These are phyloP conservation scores for Leishmania major DNA, from an alignment of 208 protist genomes.

Conservation along the genomic window DNA sequence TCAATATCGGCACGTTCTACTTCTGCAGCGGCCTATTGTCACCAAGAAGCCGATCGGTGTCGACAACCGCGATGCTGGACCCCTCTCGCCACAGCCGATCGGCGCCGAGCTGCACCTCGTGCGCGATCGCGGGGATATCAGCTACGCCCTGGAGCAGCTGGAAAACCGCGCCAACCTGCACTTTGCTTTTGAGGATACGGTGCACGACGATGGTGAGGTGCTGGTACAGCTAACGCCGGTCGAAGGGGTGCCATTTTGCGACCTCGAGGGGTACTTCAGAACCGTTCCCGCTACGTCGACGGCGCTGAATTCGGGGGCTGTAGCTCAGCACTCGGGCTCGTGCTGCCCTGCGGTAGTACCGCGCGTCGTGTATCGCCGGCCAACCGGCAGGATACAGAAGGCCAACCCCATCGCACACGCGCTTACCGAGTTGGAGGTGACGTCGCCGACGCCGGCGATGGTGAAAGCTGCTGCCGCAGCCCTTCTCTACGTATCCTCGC, in stretches of 20 bases:
- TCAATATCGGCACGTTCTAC: slow-evolving; percentile 48
- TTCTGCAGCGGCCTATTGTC: slow-evolving; percentile 52
- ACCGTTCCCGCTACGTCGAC: slow-evolving; percentile 15
- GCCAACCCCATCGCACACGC: slow-evolving; percentile 56
- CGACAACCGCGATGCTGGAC: slow-evolving; percentile 45
- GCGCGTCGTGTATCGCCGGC: slow-evolving; percentile 55
- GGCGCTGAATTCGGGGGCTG: neutral
- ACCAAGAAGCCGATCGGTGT: slow-evolving; percentile 45
- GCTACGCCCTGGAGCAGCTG: slow-evolving; percentile 52
- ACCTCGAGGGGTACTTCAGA: slow-evolving; percentile 61
- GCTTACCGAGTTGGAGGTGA: slow-evolving; percentile 43
- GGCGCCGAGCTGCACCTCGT: slow-evolving; percentile 69
- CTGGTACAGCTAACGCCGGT: slow-evolving; percentile 70
- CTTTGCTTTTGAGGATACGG: slow-evolving; percentile 58
- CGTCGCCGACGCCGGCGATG: slow-evolving; percentile 37
- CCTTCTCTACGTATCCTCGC: slow-evolving; percentile 43
- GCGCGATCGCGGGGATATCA: slow-evolving; percentile 67
- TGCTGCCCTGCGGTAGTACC: slow-evolving; percentile 67
- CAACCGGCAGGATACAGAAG: slow-evolving; percentile 56
- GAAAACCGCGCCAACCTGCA: slow-evolving; percentile 49
- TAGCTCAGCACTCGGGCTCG: slow-evolving; percentile 53
- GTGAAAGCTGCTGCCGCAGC: slow-evolving; percentile 41
- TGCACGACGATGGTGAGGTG: slow-evolving; percentile 81
- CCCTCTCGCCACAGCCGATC: slow-evolving; percentile 47
- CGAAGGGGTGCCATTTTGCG: slow-evolving; percentile 75